Evolutionary conservation across 768 basidiomycete genomes (phyloP), one percentile per base, ranked within the genome.

Genomic region (Suillus weaverae): DNA sequence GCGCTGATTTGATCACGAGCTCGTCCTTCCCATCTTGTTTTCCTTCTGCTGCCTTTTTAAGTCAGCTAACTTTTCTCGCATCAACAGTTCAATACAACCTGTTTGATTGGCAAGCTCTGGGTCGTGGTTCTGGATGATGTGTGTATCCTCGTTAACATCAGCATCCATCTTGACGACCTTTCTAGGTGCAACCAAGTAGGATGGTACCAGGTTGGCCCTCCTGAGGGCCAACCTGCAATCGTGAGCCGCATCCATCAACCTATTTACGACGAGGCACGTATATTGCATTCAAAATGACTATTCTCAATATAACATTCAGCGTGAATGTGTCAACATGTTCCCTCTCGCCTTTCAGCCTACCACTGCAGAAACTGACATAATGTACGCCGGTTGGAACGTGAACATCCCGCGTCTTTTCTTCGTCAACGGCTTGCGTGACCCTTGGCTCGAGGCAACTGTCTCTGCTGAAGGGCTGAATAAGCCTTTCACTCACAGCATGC

Each of bases 101-200:
- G 62, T 87, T 83, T 81, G 87, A 89, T 60, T 92, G 90, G 90
- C 90, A 91, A 69, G 68, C 69, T 10, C 71, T 91, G 83, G 90
- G 32, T 89, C 90, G 2, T 92, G 90, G 89, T 74, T 78, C 64
- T 91, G 90, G 90, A 85, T 89, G 70, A 84, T 87, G 88, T 83
- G 74, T 65, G 82, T 72, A 39, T 38, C 16, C 36, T 16, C 35
- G 2, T 56, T 13, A 22, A 4, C 18, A 10, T 22, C 54, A 5
- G 14, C 35, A 62, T 30, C 32, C 18, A 32, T 36, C 5, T 36
- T 57, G 2, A 65, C 41, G 35, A 50, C 55, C 26, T 61, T 46
- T 30, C 55, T 14, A 89, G 88, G 4, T 91, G 90, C 70, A 90
- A 89, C 69, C 83, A 91, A 76, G 81, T 92, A 2, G 90, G 90